A percentile compares a stretch with the other conserved stretches of the same genome.
Evolutionary conservation across 2,329 filamentous ascomycete genomes (phyloP).

Genomic region (Graphilbum sp.): DNA sequence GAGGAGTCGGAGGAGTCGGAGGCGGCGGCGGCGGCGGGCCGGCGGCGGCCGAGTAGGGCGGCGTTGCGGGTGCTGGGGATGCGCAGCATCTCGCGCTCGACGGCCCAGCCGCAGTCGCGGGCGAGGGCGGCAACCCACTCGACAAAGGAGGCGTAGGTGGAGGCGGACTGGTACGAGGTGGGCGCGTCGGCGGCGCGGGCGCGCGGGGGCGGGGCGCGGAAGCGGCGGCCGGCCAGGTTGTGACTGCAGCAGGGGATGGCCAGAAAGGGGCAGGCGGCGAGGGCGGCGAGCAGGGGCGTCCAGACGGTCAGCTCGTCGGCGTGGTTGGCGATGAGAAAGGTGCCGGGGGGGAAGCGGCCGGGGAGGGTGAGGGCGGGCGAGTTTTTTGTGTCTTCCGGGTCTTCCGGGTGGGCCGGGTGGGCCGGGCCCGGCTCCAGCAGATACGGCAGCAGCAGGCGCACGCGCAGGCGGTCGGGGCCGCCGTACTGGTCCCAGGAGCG

Average conservation of each 20-base stretch:
- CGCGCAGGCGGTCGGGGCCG: constrained; percentile 14
- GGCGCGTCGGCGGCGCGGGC: constrained; percentile 28
- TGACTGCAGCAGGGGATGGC: constrained; percentile 95
- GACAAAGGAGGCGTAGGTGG: constrained; percentile 71
- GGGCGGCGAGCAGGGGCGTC: constrained; percentile 74
- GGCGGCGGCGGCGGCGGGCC: constrained; percentile 12
- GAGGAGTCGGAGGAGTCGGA: no score
- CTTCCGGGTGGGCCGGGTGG: no score
- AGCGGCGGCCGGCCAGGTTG: constrained; percentile 57
- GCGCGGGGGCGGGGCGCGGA: constrained; percentile 40
- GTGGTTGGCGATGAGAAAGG: constrained; percentile 94
- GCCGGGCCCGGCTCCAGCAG: no score
- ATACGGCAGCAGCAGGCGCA: constrained; percentile 23
- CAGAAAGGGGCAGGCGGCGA: constrained; percentile 67
- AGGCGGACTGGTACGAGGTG: constrained; percentile 31
- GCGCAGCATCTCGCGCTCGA: constrained; percentile 71
- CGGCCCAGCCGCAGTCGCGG: constrained; percentile 52
- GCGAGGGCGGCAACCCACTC: constrained; percentile 60
- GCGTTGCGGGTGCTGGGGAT: constrained; percentile 88
- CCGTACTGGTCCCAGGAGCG: constrained; percentile 73
- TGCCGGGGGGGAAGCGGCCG: constrained; percentile 55
- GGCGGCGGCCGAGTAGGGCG: constrained; percentile 54
- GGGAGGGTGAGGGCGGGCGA: constrained; percentile 22
- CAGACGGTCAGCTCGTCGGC: constrained; percentile 91
- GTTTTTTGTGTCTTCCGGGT: not conserved